phyloP scores from a whole-genome alignment of 352 stramenopile species.

The Phytophthora macrochlamydospora region DNA sequence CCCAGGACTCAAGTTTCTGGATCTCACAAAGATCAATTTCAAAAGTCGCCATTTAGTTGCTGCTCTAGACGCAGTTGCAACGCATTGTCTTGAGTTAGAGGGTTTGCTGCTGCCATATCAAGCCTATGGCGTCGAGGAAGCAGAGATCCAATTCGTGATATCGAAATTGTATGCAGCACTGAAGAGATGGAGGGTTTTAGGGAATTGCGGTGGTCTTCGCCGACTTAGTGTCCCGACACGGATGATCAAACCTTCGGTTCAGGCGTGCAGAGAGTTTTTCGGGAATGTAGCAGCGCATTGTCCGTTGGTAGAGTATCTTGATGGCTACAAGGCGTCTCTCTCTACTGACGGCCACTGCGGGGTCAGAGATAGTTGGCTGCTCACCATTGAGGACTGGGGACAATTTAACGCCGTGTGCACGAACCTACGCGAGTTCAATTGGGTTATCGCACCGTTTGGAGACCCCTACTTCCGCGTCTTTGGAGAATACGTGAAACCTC shows the following conservation, averaged over 20 bases:
- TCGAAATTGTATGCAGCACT: conserved; percentile 27
- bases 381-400: conserved; percentile 29
- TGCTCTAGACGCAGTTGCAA: conserved; percentile 17
- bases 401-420: conserved; percentile 29
- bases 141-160: conserved; percentile 9
- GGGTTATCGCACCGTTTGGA: conserved; percentile 35
- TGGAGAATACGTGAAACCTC: conserved; percentile 31
- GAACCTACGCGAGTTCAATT: conserved; percentile 38
- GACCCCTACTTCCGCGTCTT: conserved; percentile 44
- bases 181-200: conserved; percentile 19
- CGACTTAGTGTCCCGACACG: conserved; percentile 25
- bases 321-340: conserved; percentile 36
- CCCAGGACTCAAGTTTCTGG: conserved; percentile 17
- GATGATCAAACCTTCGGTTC: conserved; percentile 4
- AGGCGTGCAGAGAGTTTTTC: conserved; percentile 26
- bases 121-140: background rate
- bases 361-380: conserved; percentile 23
- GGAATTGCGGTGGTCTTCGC: conserved; percentile 23
- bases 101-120: conserved; percentile 22
- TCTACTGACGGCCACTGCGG: conserved; percentile 16
- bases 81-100: conserved; percentile 24
- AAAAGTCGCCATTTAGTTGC: conserved; percentile 18
- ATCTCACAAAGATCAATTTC: conserved; percentile 16
- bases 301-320: conserved; percentile 29
- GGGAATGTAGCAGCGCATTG: conserved; percentile 30